Evolutionary conservation across 805 yeast genomes (phyloP).

Genomic region (Starmerella davenportii): DNA sequence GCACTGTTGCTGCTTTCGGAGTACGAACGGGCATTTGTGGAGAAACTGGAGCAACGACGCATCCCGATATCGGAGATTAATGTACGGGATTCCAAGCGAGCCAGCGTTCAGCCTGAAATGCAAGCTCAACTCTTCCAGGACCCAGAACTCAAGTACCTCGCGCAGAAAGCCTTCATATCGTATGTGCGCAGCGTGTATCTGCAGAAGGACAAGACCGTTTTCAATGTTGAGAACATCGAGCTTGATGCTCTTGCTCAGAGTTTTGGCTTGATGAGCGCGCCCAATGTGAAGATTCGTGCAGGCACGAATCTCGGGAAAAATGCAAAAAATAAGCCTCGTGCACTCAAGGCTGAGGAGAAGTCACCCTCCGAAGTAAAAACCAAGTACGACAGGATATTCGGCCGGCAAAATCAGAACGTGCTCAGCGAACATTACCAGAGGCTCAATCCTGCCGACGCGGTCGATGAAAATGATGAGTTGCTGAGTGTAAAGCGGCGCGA

Average conservation of each 20-base stretch:
- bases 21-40: conserved; percentile 53
- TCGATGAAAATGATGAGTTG: conserved; percentile 44
- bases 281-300: conserved; percentile 59
- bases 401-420: conserved; percentile 81
- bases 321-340: conserved; percentile 59
- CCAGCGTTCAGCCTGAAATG: conserved; percentile 60
- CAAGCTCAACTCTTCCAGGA: conserved; percentile 83
- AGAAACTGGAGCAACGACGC: conserved; percentile 40
- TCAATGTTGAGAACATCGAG: conserved; percentile 59
- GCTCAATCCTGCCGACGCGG: conserved; percentile 26
- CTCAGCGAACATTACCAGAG: conserved; percentile 74
- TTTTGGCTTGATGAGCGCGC: conserved; percentile 90
- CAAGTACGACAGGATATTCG: conserved; percentile 89
- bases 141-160: conserved; percentile 80
- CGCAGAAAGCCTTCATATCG: conserved; percentile 88
- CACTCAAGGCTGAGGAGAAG: conserved; percentile 28
- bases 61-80: conserved; percentile 57
- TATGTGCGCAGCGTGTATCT: conserved; percentile 70
- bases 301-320: conserved; percentile 8
- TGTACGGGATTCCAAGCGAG: conserved; percentile 55
- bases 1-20: conserved; percentile 72
- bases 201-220: conserved; percentile 75
- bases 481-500: conserved; percentile 62
- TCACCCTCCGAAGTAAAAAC: conserved; percentile 45
- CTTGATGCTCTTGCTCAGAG: conserved; percentile 72